Conservation (phyloP, 352 stramenopile genomes). For the Globisporangium irregulare region DNA sequence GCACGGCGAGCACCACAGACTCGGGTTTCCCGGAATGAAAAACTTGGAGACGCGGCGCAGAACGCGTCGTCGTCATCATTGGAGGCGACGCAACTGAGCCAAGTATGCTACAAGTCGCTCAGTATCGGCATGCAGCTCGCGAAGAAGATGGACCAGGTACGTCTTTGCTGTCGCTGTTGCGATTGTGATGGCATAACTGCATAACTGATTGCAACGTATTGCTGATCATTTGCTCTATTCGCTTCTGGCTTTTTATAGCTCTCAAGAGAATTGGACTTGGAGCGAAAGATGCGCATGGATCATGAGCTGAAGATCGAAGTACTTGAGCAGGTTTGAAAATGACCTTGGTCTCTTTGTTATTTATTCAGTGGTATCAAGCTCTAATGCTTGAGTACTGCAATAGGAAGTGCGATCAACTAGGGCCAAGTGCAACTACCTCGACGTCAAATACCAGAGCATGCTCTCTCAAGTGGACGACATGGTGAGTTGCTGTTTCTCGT, state of each 20-base stretch:
- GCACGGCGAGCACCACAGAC: neutral
- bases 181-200: neutral
- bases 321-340: conserved; percentile 21
- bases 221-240: neutral
- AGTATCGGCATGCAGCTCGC: conserved; percentile 29
- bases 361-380: neutral
- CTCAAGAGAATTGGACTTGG: conserved; percentile 25
- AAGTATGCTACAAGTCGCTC: conserved; percentile 43
- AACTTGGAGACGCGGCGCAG: conserved; percentile 2
- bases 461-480: conserved; percentile 33
- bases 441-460: conserved; percentile 38
- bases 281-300: conserved; percentile 27
- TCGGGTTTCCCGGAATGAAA: neutral
- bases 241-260: conserved; percentile 17
- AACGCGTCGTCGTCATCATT: neutral
- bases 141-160: conserved; percentile 33
- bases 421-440: conserved; percentile 38
- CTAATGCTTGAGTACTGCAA: neutral
- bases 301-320: conserved; percentile 37
- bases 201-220: neutral
- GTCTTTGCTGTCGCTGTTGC: neutral
- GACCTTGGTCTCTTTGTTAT: neutral
- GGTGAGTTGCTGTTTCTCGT: too few species aligned
- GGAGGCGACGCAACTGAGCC: conserved; percentile 17
- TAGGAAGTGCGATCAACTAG: conserved; percentile 39